phyloP scores from a whole-genome alignment of 140 eudicot species.

The Oenanthe javanica region DNA sequence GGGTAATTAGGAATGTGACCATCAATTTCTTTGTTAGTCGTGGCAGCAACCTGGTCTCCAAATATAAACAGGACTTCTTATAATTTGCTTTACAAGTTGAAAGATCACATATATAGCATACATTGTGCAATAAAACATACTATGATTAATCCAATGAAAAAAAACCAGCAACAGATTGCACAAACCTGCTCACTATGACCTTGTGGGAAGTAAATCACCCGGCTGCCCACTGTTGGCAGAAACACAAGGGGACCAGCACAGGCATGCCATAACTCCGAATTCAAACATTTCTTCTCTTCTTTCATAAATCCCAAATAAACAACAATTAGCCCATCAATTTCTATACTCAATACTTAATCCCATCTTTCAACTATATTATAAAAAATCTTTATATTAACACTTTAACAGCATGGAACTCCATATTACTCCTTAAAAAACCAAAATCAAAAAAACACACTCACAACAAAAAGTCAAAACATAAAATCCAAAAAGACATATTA shows the following conservation, averaged over 20 bases:
- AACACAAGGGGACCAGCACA: conserved; percentile 99
- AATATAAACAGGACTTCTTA: conserved; percentile 26
- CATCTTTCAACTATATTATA: background rate
- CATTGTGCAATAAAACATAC: background rate
- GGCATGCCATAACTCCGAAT: conserved; percentile 99
- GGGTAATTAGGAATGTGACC: conserved; percentile 98
- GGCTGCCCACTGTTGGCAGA: conserved; percentile 74
- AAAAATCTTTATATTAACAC: background rate
- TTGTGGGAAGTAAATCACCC: conserved; percentile 98
- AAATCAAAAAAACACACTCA: background rate
- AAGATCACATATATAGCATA: conserved; percentile 7
- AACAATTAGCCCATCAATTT: conserved; percentile 21
- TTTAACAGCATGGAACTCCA: conserved; percentile 9
- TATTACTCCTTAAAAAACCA: background rate
- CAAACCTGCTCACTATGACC: conserved; percentile 99
- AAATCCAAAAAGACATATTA: conserved; percentile 14
- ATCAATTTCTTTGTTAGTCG: conserved; percentile 92
- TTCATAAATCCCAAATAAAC: conserved; percentile 30
- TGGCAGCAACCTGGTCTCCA: conserved; percentile 90
- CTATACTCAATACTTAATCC: background rate
- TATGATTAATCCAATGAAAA: background rate
- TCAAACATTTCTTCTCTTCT: conserved; percentile 94
- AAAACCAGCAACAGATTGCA: background rate
- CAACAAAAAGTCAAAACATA: conserved; percentile 4
- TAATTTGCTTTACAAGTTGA: conserved; percentile 3